Conservation (phyloP, 192 early-diverging fungal genomes). For the Diversispora eburnea region DNA sequence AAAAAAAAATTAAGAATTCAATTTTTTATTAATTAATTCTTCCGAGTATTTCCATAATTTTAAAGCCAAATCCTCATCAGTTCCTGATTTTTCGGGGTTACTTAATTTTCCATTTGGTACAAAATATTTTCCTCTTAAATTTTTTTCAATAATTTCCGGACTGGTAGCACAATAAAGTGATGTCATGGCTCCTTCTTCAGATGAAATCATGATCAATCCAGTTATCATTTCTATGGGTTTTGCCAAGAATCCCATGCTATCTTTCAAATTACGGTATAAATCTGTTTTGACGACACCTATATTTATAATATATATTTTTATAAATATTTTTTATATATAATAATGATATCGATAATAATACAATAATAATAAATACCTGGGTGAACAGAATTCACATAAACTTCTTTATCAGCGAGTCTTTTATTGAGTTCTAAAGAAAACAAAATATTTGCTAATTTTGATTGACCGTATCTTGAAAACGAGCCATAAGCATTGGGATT, state of each 20-base stretch:
- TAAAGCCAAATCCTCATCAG: constrained; percentile 30
- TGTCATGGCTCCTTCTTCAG: constrained; percentile 46
- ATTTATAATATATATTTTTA: background rate
- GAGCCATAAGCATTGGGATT: constrained; percentile 34
- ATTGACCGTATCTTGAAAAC: constrained; percentile 42
- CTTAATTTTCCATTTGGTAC: constrained; percentile 36
- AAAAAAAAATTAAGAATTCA: too few species aligned
- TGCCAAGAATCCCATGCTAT: background rate
- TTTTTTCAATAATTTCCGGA: constrained; percentile 49
- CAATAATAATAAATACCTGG: constrained; percentile 35
- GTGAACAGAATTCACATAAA: constrained; percentile 45
- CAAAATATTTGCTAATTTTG: constrained; percentile 55
- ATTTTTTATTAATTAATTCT: background rate
- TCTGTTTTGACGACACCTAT: background rate
- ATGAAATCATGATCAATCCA: constrained; percentile 15
- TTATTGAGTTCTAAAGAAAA: constrained; percentile 49
- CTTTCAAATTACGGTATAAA: background rate
- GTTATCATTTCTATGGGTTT: background rate
- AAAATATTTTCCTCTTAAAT: constrained; percentile 35
- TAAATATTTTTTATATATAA: background rate
- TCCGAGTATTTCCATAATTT: constrained; percentile 33
- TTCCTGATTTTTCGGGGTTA: constrained; percentile 4
- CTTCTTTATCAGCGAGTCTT: constrained; percentile 27
- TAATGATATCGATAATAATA: background rate
- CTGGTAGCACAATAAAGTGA: constrained; percentile 49